Base-by-base conservation (phyloP, 768 basidiomycete species). In the Hemileccinum impolitum region DNA sequence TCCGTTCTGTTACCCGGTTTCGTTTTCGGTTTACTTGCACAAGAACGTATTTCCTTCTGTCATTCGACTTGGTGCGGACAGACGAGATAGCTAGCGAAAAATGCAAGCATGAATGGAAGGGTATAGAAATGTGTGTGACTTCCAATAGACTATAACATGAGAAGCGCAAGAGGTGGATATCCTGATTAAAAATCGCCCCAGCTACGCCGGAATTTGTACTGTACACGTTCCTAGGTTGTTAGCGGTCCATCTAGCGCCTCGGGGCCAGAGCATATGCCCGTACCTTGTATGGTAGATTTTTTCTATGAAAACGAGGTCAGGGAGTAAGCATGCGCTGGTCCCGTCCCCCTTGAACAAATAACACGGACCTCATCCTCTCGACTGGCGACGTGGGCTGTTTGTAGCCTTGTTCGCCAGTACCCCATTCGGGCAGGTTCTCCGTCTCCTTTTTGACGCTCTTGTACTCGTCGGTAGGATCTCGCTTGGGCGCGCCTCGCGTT, bases 231-330 rank as follows among this genome's bases (percentile, higher is more conserved):
- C 80, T 82, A 56, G 39, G 57, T 23, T 26, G 67, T 85, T 58
- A 88, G 77, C 59, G 58, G 68, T 67, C 67, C 44, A 47, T 57
- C 50, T 70, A 44, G 15, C 61, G 51, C 46, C 48, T 38, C 50
- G 41, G 43, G 30, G 39, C 53, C 7, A 21, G 19, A 18, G 39
- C 26, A 34, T 45, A 44, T 37, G 40, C 36, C 58, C 57, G 60
- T 74, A 92, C 90, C 86, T 93, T 93, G 80, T 93, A 93, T 13
- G 90, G 90, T 45, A 90, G 55, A 63, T 91, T 91, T 71, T 78
- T 87, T 66, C 85, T 85, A 61, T 17, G 39, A 21, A 17, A 30
- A 51, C 9, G 25, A 19, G 25, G 10, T 37, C 23, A 23, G 3
- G 23, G 23, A n/a, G 30, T 54, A 43, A 57, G 44, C 17, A 45